Evolutionary conservation across 257 asterid species (phyloP).

Genomic region (Nicotiana benthamiana): DNA sequence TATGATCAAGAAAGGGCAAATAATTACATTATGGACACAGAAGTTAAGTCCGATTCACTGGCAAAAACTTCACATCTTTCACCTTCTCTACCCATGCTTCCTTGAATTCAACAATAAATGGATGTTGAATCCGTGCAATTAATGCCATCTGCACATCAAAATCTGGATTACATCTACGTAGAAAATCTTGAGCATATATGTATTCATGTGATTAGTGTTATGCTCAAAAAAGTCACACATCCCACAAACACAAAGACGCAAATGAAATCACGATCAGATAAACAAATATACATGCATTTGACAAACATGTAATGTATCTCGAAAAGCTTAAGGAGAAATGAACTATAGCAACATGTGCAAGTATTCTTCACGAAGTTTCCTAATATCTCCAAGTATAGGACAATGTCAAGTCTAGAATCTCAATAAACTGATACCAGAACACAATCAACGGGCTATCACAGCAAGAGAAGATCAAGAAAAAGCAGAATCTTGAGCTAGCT

Average conservation of each 20-base stretch:
- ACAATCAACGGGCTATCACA: neutral
- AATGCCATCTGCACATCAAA: constrained; percentile 82
- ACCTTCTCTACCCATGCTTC: constrained; percentile 99
- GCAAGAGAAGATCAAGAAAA: neutral
- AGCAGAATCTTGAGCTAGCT: neutral
- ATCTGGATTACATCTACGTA: neutral
- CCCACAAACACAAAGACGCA: neutral
- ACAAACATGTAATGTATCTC: neutral
- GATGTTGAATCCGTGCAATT: constrained; percentile 87
- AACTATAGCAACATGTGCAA: neutral
- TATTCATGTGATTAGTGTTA: neutral
- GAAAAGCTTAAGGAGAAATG: neutral
- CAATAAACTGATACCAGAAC: neutral
- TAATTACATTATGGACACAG: neutral
- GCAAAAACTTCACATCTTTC: constrained; percentile 10
- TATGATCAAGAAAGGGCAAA: constrained; percentile 7
- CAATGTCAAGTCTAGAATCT: neutral
- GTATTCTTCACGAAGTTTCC: neutral
- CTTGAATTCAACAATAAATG: constrained; percentile 87
- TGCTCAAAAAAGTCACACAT: neutral
- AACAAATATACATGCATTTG: neutral
- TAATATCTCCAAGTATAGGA: neutral
- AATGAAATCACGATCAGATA: neutral
- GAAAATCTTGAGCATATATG: neutral
- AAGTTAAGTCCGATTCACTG: neutral